phyloP scores from a whole-genome alignment of 2,329 filamentous ascomycete species.

The Didymella keratinophila region DNA sequence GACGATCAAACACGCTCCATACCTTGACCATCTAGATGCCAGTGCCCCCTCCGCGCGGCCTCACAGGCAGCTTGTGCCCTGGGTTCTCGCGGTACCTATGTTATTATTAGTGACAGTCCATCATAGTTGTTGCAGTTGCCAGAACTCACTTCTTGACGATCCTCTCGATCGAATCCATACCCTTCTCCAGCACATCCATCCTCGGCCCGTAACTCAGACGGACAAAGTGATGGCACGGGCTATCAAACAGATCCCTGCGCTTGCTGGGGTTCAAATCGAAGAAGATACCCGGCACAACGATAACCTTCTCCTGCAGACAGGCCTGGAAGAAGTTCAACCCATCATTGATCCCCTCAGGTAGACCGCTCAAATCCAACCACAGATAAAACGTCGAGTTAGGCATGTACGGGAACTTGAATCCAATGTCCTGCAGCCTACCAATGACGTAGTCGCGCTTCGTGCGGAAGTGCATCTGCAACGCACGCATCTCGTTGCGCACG shows the following conservation, averaged over 20 bases:
- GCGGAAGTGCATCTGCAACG: constrained; percentile 88
- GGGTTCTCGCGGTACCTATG: constrained; percentile 22
- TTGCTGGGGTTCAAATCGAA: constrained; percentile 94
- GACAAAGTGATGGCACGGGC: constrained; percentile 76
- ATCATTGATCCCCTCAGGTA: constrained; percentile 85
- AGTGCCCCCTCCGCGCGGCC: constrained; percentile 12
- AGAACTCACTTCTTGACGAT: constrained; percentile 54
- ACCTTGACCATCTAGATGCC: neutral
- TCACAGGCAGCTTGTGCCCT: constrained; percentile 14
- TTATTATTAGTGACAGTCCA: neutral
- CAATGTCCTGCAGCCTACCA: constrained; percentile 79
- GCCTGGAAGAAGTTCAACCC: constrained; percentile 97
- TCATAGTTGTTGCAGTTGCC: too few species aligned
- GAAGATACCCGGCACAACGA: constrained; percentile 97
- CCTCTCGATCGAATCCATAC: constrained; percentile 51
- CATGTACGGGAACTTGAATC: constrained; percentile 79
- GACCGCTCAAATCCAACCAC: constrained; percentile 71
- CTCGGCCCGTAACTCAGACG: constrained; percentile 52
- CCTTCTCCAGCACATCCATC: constrained; percentile 52
- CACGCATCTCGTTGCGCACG: constrained; percentile 85
- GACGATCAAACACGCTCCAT: neutral
- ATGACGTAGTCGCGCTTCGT: constrained; percentile 94
- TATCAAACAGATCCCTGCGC: constrained; percentile 90
- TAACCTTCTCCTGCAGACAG: constrained; percentile 91
- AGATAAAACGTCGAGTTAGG: constrained; percentile 96